Conservation (phyloP, 2,329 filamentous ascomycete genomes). For the Metarhizium brunneum region DNA sequence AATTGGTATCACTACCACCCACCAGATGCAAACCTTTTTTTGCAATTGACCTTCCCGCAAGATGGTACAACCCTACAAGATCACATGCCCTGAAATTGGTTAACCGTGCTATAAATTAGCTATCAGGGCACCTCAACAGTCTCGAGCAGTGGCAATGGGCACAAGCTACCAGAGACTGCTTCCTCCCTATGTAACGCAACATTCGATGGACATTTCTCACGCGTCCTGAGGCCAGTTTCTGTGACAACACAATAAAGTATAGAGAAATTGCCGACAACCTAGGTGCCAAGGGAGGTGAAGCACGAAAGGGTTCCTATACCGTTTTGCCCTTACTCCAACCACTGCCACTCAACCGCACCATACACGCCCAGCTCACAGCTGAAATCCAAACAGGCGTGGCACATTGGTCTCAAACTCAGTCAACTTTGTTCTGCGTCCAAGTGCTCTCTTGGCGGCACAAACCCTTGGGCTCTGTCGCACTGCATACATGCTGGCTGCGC, state of each 20-base stretch:
- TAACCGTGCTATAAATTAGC: not conserved
- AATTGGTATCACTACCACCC: not conserved
- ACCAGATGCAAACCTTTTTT: not conserved
- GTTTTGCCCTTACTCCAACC: not conserved
- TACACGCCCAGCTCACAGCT: not conserved
- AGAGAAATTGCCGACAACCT: not conserved
- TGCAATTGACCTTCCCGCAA: not conserved
- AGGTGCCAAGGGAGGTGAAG: not conserved
- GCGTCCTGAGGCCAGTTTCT: not conserved
- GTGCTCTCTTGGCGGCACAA: not conserved
- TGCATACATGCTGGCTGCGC: not conserved
- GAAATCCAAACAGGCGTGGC: not conserved
- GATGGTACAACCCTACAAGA: not conserved
- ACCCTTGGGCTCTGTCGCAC: not conserved
- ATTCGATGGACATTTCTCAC: not conserved
- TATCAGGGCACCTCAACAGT: not conserved
- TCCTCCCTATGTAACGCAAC: not conserved
- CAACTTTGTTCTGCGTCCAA: not conserved
- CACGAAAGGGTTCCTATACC: not conserved
- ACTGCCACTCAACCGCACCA: not conserved
- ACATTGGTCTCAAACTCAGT: not conserved
- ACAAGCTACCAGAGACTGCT: not conserved
- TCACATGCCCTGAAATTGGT: not conserved
- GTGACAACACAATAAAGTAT: not conserved
- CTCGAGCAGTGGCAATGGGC: too few species aligned